Conservation (phyloP, 179 eudicot species). For the Actinidia chinensis region DNA sequence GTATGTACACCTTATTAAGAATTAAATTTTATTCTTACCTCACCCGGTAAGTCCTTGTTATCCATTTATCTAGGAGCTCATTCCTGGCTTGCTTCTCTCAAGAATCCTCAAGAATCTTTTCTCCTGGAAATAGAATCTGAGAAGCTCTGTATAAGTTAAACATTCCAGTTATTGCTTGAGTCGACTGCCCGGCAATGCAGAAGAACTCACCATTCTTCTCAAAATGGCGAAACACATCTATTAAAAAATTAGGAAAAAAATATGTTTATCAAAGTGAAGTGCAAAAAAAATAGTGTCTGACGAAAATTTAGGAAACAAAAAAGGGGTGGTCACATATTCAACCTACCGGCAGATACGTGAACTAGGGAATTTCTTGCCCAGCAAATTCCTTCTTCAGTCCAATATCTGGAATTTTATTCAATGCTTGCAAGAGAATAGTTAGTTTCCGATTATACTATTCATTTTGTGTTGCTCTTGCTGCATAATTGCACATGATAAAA, state of each 20-base stretch:
- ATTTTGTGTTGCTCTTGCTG: no score
- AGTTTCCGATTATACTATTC: no score
- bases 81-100: conserved; percentile 57
- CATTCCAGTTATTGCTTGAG: conserved; percentile 84
- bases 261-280: no score
- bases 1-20: no score
- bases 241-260: not conserved
- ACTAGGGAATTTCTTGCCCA: conserved; percentile 85
- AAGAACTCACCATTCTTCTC: conserved; percentile 68
- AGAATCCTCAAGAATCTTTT: conserved; percentile 50
- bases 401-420: conserved; percentile 44
- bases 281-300: not conserved
- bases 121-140: conserved; percentile 63
- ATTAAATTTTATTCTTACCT: conserved; percentile 41
- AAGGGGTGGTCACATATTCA: not conserved
- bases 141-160: conserved; percentile 69
- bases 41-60: conserved; percentile 80
- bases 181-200: conserved; percentile 77
- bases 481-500: no score
- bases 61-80: conserved; percentile 83
- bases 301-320: not conserved
- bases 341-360: conserved; percentile 69
- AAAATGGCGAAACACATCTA: conserved; percentile 77
- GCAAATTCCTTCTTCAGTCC: conserved; percentile 79
- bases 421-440: not conserved